Conservation (phyloP, 441 rosid genomes). For the Pelargonium cotyledonis region DNA sequence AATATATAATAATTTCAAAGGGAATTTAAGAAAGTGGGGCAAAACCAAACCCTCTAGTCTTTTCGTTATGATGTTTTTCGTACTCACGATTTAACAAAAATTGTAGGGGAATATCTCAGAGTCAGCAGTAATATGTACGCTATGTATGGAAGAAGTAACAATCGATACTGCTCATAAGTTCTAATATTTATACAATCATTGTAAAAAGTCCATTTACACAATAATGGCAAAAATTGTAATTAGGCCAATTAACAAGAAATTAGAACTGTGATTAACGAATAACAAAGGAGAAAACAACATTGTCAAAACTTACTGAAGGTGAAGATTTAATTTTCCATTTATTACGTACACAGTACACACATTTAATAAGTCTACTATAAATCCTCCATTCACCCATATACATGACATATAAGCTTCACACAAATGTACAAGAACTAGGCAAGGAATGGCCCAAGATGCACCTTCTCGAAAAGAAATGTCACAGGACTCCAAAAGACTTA, state of each 20-base stretch:
- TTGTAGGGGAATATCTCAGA: not conserved
- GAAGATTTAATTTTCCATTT: too few species aligned
- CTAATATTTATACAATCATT: not conserved
- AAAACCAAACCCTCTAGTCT: too few species aligned
- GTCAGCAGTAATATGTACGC: not conserved
- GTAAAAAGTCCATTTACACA: too few species aligned
- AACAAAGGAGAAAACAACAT: not conserved
- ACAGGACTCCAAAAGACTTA: not conserved
- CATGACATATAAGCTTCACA: not conserved
- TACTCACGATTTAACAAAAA: too few species aligned
- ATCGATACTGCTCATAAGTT: not conserved
- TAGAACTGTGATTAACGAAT: not conserved
- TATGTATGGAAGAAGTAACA: not conserved
- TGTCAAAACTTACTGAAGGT: too few species aligned
- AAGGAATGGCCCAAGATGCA: not conserved
- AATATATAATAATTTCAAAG: not conserved
- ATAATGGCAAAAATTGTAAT: not conserved
- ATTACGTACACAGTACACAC: too few species aligned
- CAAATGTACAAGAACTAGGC: not conserved
- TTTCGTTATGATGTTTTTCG: too few species aligned
- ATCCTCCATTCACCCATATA: not conserved
- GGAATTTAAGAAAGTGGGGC: not conserved
- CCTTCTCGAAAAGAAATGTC: not conserved
- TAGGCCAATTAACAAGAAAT: not conserved
- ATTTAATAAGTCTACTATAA: too few species aligned